These are phyloP conservation scores for Larix sibirica DNA, from an alignment of 83 land plant genomes.

Conservation along the genomic window DNA sequence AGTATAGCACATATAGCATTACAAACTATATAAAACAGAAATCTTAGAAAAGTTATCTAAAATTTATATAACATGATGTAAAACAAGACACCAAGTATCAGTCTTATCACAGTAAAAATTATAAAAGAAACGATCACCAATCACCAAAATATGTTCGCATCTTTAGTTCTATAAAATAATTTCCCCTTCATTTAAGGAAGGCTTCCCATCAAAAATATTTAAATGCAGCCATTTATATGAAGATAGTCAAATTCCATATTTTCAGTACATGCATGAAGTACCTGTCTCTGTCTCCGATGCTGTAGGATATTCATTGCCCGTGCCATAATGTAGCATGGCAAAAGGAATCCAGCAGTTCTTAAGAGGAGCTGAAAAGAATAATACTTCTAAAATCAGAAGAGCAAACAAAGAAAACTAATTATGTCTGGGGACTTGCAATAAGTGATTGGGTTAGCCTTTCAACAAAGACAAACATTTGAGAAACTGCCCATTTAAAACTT, in stretches of 20 bases:
- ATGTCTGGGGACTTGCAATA: no score
- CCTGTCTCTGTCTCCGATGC: slow-evolving; percentile 77
- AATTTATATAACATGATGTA: background rate
- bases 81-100: background rate
- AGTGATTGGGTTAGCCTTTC: no score
- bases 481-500: background rate
- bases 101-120: no score
- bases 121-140: background rate
- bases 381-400: no score
- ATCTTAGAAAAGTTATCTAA: background rate
- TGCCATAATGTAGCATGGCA: slow-evolving; percentile 89
- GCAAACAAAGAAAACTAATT: no score
- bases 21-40: slow-evolving; percentile 1
- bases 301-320: slow-evolving; percentile 81
- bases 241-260: background rate
- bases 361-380: slow-evolving; percentile 71
- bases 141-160: background rate
- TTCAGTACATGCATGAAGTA: slow-evolving; percentile 9
- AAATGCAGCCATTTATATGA: background rate
- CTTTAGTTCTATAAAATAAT: background rate
- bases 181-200: background rate
- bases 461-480: background rate
- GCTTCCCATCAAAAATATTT: background rate
- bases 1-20: background rate
- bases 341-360: slow-evolving; percentile 74